phyloP scores from a whole-genome alignment of 805 yeast species.

The Wickerhamomyces pijperi region DNA sequence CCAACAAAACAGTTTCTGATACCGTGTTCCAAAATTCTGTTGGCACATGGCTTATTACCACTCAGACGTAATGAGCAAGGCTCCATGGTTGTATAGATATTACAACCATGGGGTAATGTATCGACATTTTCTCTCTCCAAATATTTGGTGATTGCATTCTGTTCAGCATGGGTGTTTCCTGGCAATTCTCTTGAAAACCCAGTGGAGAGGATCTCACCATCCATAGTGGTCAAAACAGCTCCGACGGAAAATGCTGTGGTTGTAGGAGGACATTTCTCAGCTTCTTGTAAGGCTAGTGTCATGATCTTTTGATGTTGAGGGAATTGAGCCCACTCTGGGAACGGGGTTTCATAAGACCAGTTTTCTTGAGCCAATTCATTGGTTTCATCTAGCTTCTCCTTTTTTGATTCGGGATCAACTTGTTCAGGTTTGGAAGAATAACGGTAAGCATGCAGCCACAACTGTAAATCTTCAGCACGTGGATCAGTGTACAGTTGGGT shows the following conservation, averaged over 20 bases:
- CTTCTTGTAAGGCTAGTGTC: conserved; percentile 69
- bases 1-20: conserved; percentile 83
- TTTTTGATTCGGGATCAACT: neutral
- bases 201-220: conserved; percentile 52
- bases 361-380: neutral
- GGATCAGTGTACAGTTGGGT: conserved; percentile 10
- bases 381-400: neutral
- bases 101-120: conserved; percentile 63
- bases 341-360: conserved; percentile 17
- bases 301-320: conserved; percentile 48
- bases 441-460: conserved; percentile 16
- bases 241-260: conserved; percentile 92
- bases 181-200: conserved; percentile 87
- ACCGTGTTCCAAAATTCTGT: conserved; percentile 49
- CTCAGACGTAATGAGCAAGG: conserved; percentile 86
- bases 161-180: conserved; percentile 97
- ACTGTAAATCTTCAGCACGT: conserved; percentile 5
- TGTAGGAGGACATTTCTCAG: conserved; percentile 70
- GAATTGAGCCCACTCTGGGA: conserved; percentile 33
- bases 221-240: conserved; percentile 56
- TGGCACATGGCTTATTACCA: conserved; percentile 83
- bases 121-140: conserved; percentile 22
- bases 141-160: conserved; percentile 79
- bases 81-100: conserved; percentile 92
- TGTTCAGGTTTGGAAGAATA: conserved; percentile 8